These are phyloP conservation scores for Jaltomata sinuosa DNA, from an alignment of 257 asterid genomes.

Conservation along the genomic window DNA sequence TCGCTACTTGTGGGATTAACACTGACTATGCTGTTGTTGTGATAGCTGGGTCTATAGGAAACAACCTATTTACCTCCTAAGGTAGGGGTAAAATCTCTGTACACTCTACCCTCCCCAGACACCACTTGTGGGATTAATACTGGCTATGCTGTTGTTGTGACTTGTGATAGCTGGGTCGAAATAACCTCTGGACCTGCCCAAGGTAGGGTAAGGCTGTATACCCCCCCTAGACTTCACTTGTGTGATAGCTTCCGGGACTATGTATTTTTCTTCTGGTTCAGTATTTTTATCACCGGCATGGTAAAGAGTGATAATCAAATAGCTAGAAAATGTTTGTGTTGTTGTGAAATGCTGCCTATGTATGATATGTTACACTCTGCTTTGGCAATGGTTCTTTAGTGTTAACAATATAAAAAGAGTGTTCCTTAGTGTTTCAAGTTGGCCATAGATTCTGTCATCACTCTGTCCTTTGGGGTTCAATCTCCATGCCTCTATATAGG, in stretches of 20 bases:
- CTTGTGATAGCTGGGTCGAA: no score
- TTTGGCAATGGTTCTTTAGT: neutral
- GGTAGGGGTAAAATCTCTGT: neutral
- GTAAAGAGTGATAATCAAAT: neutral
- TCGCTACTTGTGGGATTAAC: no score
- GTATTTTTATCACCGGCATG: neutral
- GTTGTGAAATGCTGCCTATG: neutral
- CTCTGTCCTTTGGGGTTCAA: neutral
- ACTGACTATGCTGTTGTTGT: no score
- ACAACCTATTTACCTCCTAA: neutral
- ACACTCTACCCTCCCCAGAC: neutral
- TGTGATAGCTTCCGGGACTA: neutral
- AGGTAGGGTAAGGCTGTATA: no score
- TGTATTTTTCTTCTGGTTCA: neutral
- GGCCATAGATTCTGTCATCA: neutral
- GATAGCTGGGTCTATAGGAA: neutral
- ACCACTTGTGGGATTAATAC: neutral
- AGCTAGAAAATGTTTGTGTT: neutral
- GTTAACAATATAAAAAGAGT: neutral
- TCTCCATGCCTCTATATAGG: neutral
- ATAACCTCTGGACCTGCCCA: no score
- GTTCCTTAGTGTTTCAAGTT: neutral
- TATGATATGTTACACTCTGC: neutral
- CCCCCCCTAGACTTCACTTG: no score
- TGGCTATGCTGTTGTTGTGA: neutral